Percentiles rank a stretch among this genome's conserved stretches.
phyloP scores from a whole-genome alignment of 441 rosid genomes.

The Arabidopsis lyrata region DNA sequence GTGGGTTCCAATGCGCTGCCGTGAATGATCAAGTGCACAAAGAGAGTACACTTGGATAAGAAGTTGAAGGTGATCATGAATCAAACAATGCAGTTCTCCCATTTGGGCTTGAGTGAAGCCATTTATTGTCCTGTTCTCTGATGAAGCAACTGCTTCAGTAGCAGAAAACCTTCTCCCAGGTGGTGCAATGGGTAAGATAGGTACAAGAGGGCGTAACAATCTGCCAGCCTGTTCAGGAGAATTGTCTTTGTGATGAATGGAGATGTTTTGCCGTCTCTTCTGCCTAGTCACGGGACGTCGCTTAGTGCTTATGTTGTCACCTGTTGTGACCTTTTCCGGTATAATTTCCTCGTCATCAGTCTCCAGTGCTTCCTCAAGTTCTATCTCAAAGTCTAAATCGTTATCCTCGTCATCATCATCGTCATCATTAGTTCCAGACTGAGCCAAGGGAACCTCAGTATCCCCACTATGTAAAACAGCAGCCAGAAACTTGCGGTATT shows the following conservation, averaged over 20 bases:
- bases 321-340: slow-evolving; percentile 49
- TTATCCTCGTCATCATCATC: slow-evolving; percentile 94
- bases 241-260: slow-evolving; percentile 55
- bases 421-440: slow-evolving; percentile 52
- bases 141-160: slow-evolving; percentile 49
- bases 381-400: slow-evolving; percentile 97
- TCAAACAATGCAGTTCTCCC: slow-evolving; percentile 81
- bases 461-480: slow-evolving; percentile 80
- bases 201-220: slow-evolving; percentile 82
- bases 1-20: slow-evolving; percentile 74
- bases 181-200: slow-evolving; percentile 56
- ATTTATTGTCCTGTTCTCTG: slow-evolving; percentile 49
- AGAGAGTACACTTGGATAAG: slow-evolving; percentile 91
- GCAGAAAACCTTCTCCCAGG: slow-evolving; percentile 46
- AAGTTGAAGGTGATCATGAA: slow-evolving; percentile 92
- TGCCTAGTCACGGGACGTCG: slow-evolving; percentile 88
- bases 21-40: slow-evolving; percentile 75
- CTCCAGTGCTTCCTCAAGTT: slow-evolving; percentile 93
- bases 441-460: slow-evolving; percentile 53
- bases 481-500: slow-evolving; percentile 90
- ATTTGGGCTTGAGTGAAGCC: slow-evolving; percentile 80
- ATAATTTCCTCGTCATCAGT: slow-evolving; percentile 78
- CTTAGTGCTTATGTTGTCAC: slow-evolving; percentile 47
- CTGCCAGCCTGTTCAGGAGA: slow-evolving; percentile 72
- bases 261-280: slow-evolving; percentile 68